phyloP scores from a whole-genome alignment of 208 protist genomes.

The Acanthamoeba royreba region DNA sequence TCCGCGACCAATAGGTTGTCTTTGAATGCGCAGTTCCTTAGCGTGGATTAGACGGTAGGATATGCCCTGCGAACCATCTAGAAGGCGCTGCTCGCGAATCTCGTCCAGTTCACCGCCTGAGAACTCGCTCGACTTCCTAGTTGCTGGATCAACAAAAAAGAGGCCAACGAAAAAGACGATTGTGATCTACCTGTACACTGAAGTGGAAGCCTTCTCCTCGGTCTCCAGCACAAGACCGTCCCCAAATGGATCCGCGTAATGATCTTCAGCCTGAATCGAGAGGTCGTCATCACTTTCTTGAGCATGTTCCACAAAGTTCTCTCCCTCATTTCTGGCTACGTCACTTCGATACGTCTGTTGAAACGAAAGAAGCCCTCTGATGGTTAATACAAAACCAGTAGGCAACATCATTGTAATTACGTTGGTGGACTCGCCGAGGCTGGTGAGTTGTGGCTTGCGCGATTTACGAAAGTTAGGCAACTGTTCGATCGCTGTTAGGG shows the following conservation, averaged over 20 bases:
- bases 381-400: too few relatives aligned
- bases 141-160: background rate
- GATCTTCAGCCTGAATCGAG: background rate
- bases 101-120: background rate
- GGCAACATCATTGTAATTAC: too few relatives aligned
- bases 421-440: too few relatives aligned
- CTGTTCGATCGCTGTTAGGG: background rate
- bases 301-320: too few relatives aligned
- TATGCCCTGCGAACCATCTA: background rate
- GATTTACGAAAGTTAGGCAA: background rate
- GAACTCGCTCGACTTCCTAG: slow-evolving; percentile 4
- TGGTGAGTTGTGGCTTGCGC: too few relatives aligned
- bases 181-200: background rate
- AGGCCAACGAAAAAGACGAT: too few relatives aligned
- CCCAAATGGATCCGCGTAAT: background rate
- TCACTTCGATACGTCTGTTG: too few relatives aligned
- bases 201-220: background rate
- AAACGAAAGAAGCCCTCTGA: too few relatives aligned
- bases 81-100: background rate
- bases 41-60: background rate
- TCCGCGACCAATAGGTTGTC: background rate
- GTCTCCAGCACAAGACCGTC: background rate
- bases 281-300: background rate
- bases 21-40: background rate
- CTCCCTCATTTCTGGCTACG: too few relatives aligned